Base-by-base conservation (phyloP, 805 yeast genomes). In the Zygoascus ofunaensis region DNA sequence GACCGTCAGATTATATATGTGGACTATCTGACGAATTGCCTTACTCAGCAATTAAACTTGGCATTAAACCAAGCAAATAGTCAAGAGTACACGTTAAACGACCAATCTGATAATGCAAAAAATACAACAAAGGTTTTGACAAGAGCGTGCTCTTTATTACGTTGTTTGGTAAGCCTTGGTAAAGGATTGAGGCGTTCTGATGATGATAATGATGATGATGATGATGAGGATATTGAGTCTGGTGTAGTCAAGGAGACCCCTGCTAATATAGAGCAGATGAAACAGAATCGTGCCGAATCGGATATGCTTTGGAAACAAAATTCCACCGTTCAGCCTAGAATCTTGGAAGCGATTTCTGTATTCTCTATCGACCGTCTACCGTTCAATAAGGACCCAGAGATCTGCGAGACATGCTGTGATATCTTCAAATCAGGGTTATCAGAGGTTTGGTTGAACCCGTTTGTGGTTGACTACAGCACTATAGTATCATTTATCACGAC, bases 121-220 rank as follows among this genome's bases (percentile, higher is more conserved):
- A 48, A 57, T 24, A 48, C 49, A 4, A 65, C 67, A 26, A 50
- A 8, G 30, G 12, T 26, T 8, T 33, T 37, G n/a, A 14, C 7
- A 10, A 23, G 62, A 2, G 77, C 74, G 1, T 56, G 70, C 2
- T 79, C 87, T 20, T 61, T 84, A 38, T 60, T 85, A 21, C 63
- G 74, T 12, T 82, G 87, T 55, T 59, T 87, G 0, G 70, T 71
- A n/a, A 84, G 81, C 43, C 65, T 86, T 3, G 92, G 87, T 0
- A 80, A 79, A 45, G 86, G 87, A 0, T 60, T 82, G 55, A 75
- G 76, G 41, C 60, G 73, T 2, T 80, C 85, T 0, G 77, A 70
- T 34, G 86, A 79, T 20, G 63, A 66, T 2, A 72, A 68, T 8
- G 28, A 17, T 14, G n/a, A 12, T 7, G 20, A 20, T 20, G 61